Evolutionary conservation across 2,329 filamentous ascomycete species (phyloP), one percentile per base, ranked within the genome.

Genomic region (Cordyceps farinosa): DNA sequence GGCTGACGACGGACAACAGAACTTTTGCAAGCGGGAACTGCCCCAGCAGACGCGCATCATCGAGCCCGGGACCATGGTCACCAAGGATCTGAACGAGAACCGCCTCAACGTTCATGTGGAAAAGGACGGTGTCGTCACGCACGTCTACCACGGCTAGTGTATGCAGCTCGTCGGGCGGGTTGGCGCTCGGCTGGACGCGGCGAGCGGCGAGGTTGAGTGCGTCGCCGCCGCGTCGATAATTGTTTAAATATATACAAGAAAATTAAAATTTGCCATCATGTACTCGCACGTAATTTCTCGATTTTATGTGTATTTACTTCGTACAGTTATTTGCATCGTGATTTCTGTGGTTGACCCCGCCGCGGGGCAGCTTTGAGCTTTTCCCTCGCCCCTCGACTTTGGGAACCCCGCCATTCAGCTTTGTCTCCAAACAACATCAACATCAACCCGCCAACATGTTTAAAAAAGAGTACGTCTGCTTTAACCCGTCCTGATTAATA

Each of bases 401-500:
- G 7, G 52, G 51, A 45, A 64, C 65, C 65, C 63, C 63, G 27
- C 63, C 62, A 65, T 62, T 48, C 63, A 62, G 53, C 36, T 62
- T 64, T 22, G 59, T 64, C 64, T 47, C 62, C 27, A 56, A 13
- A 34, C 59, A 65, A 52, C 63, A 63, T 61, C 48, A 57, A 63
- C 40, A 22, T 27, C 38, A 66, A 51, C 67, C 22, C 67, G 68
- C 61, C 77, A 86, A 73, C 66, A 96, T 96, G 92, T 96, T 96
- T 76, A 96, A 96, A 75, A 96, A 95, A 83, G 91, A 96, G 92
- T 95, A n/a, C n/a, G n/a, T n/a, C n/a, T n/a, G n/a, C n/a, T n/a
- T n/a, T n/a, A n/a, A n/a, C n/a, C n/a, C n/a, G n/a, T n/a, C n/a
- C n/a, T n/a, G n/a, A n/a, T n/a, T n/a, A n/a, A n/a, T n/a, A n/a